A percentile compares a stretch with the other conserved stretches of the same genome.
Conservation (phyloP, 148 eudicot genomes). For the Spergularia marina region DNA sequence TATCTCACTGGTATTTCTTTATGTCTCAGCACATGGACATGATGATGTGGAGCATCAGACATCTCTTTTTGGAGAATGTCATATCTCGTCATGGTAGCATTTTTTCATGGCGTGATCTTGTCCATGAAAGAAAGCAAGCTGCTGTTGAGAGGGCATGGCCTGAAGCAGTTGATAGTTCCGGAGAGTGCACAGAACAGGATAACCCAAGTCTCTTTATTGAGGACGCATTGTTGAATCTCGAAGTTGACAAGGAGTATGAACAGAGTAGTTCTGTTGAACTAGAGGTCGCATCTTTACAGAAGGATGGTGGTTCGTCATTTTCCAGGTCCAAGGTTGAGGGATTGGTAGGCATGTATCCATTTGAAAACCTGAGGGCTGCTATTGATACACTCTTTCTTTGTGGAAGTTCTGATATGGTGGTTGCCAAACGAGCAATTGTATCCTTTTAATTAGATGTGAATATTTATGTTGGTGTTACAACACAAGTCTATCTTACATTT, state of each 20-base stretch:
- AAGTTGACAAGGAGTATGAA: slow-evolving; percentile 49
- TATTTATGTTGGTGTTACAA: not conserved
- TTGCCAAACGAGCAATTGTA: slow-evolving; percentile 95
- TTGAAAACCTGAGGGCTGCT: slow-evolving; percentile 78
- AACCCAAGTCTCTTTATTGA: slow-evolving; percentile 73
- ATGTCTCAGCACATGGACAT: slow-evolving; percentile 81
- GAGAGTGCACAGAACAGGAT: slow-evolving; percentile 34
- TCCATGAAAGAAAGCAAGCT: slow-evolving; percentile 72
- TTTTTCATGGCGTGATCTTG: slow-evolving; percentile 56
- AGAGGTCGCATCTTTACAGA: slow-evolving; percentile 63
- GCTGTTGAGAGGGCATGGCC: slow-evolving; percentile 88
- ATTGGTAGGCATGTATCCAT: slow-evolving; percentile 76
- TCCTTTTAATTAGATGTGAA: slow-evolving; percentile 42
- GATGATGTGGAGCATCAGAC: slow-evolving; percentile 86
- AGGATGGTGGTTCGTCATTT: slow-evolving; percentile 56
- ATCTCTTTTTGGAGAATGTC: slow-evolving; percentile 68
- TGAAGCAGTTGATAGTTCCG: slow-evolving; percentile 41
- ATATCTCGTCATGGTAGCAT: slow-evolving; percentile 47
- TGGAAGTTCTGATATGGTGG: slow-evolving; percentile 83
- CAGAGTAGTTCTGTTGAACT: slow-evolving; percentile 43
- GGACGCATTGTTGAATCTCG: slow-evolving; percentile 89
- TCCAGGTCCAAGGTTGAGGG: slow-evolving; percentile 62
- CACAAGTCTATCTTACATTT: slow-evolving; percentile 1
- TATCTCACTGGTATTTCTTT: slow-evolving; percentile 9
- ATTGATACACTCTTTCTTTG: slow-evolving; percentile 74